A percentile compares a stretch with the other conserved stretches of the same genome.
Evolutionary conservation across 495 filamentous ascomycete species (phyloP).

Genomic region (Aspergillus coremiiformis): DNA sequence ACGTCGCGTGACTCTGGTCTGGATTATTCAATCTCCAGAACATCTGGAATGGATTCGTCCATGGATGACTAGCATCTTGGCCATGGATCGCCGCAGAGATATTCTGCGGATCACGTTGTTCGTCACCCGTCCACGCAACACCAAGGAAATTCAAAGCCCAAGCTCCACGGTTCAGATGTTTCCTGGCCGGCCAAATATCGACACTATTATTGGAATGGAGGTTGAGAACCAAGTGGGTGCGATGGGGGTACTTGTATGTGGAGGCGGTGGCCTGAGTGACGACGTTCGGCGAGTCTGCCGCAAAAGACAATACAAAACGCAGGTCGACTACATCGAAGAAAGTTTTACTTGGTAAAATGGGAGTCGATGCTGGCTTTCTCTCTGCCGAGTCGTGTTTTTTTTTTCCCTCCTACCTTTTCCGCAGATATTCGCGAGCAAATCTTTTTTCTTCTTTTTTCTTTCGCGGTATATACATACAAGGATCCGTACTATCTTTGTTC

Average conservation of each 20-base stretch:
- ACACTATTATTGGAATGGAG: constrained; percentile 68
- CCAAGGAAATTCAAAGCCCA: constrained; percentile 63
- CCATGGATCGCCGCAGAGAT: constrained; percentile 67
- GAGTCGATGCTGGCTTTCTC: not conserved
- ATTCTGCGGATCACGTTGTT: constrained; percentile 79
- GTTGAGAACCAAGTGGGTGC: constrained; percentile 70
- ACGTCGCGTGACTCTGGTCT: constrained; percentile 73
- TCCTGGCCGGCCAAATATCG: constrained; percentile 73
- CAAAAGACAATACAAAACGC: constrained; percentile 51
- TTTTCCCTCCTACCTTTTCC: not conserved
- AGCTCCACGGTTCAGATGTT: constrained; percentile 76
- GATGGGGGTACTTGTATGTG: constrained; percentile 87
- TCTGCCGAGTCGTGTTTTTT: not conserved
- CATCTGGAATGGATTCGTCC: constrained; percentile 87
- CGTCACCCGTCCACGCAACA: constrained; percentile 70
- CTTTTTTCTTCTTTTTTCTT: too few relatives aligned
- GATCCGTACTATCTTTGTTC: not conserved
- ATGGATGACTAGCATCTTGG: constrained; percentile 85
- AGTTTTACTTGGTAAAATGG: constrained; percentile 71
- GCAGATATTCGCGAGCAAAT: not conserved
- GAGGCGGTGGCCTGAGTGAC: constrained; percentile 75
- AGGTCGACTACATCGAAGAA: constrained; percentile 81
- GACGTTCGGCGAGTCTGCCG: constrained; percentile 72
- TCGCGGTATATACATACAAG: not conserved
- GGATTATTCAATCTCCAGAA: constrained; percentile 83